Percentiles rank a stretch among this genome's conserved stretches.
Evolutionary conservation across 164 flowering plant species (phyloP).

Genomic region (Akebia trifoliata): DNA sequence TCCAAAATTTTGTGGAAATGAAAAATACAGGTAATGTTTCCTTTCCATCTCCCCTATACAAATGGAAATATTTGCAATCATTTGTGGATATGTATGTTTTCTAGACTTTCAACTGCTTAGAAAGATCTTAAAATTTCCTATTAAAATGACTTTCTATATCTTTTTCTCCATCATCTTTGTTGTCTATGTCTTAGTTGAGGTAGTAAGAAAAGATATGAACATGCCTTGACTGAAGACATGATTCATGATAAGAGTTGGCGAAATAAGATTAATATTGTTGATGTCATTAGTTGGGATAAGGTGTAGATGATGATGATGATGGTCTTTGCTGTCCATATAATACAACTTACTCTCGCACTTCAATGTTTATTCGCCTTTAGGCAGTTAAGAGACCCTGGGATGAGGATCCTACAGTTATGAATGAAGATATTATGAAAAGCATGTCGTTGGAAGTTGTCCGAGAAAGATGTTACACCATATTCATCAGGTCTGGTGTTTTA

Average conservation of each 20-base stretch:
- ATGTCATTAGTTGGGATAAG: no score
- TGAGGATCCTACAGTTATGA: constrained; percentile 73
- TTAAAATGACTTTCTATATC: neutral
- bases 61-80: no score
- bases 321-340: neutral
- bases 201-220: no score
- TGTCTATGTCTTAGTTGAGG: no score
- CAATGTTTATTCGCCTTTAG: constrained; percentile 30
- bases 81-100: no score
- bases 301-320: neutral
- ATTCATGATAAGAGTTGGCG: no score
- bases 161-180: no score
- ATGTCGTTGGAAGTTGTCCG: constrained; percentile 89
- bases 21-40: no score
- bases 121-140: neutral
- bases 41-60: no score
- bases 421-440: constrained; percentile 82
- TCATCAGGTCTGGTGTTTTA: constrained; percentile 71
- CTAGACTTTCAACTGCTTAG: neutral
- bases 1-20: no score
- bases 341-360: neutral
- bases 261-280: no score
- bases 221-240: no score
- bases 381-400: constrained; percentile 97
- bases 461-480: constrained; percentile 74